Percentiles rank a stretch among this genome's conserved stretches.
Conservation (phyloP, 345 rosid species). For the Salix caprea region DNA sequence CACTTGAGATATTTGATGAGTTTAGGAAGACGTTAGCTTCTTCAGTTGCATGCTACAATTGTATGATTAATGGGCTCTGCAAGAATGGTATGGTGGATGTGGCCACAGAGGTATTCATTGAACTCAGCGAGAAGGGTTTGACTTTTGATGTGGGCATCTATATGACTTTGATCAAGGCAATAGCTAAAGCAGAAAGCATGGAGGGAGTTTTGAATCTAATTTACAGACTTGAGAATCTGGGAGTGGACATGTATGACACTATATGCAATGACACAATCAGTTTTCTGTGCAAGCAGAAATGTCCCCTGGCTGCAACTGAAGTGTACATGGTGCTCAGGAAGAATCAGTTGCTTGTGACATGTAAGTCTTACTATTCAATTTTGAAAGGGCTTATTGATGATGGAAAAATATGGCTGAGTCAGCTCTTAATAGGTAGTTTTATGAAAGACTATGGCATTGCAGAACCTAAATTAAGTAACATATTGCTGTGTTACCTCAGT, state of each 20-base stretch:
- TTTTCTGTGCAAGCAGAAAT: slow-evolving; percentile 57
- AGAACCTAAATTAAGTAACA: slow-evolving; percentile 38
- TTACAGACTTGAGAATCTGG: slow-evolving; percentile 36
- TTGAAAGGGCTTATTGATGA: slow-evolving; percentile 32
- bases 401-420: slow-evolving; percentile 20
- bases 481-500: slow-evolving; percentile 42
- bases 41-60: slow-evolving; percentile 56
- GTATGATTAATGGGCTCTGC: slow-evolving; percentile 61
- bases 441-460: slow-evolving; percentile 46
- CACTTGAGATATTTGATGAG: slow-evolving; percentile 73
- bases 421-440: slow-evolving; percentile 36
- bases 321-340: slow-evolving; percentile 46
- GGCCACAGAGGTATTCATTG: slow-evolving; percentile 56
- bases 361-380: slow-evolving; percentile 38
- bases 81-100: slow-evolving; percentile 48
- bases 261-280: slow-evolving; percentile 47
- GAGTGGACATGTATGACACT: slow-evolving; percentile 21
- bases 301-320: slow-evolving; percentile 37
- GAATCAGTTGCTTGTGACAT: slow-evolving; percentile 30
- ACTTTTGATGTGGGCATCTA: slow-evolving; percentile 33
- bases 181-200: slow-evolving; percentile 36
- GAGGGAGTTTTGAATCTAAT: slow-evolving; percentile 47
- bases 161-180: slow-evolving; percentile 40
- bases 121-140: slow-evolving; percentile 48
- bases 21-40: slow-evolving; percentile 44